phyloP scores from a whole-genome alignment of 2,329 filamentous ascomycete species.

The Diaporthe citrichinensis region DNA sequence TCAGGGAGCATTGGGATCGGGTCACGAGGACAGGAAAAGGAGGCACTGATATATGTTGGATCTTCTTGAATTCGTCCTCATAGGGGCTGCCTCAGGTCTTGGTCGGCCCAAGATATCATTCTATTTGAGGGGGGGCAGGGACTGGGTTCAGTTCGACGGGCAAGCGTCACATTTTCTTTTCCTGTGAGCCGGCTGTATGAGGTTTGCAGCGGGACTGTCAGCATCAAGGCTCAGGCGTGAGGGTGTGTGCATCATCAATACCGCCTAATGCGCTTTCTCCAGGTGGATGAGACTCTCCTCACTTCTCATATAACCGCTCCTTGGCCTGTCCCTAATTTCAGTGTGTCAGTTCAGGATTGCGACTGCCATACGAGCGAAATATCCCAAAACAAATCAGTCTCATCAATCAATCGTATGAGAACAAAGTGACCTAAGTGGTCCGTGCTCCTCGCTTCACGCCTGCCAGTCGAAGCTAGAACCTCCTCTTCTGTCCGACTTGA shows the following conservation, averaged over 20 bases:
- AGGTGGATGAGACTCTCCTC: too few species aligned
- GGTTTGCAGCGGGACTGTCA: too few species aligned
- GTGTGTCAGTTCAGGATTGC: neutral
- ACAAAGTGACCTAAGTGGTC: constrained; percentile 22
- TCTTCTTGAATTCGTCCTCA: neutral
- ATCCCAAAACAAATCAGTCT: neutral
- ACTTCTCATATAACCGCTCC: neutral
- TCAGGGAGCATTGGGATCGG: constrained; percentile 36
- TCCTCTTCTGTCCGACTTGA: neutral
- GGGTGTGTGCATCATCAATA: neutral
- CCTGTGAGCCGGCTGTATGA: neutral
- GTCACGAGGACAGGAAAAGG: neutral
- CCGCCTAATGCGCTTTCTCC: neutral
- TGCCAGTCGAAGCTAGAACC: constrained; percentile 5
- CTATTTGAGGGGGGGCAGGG: neutral
- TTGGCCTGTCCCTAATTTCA: neutral
- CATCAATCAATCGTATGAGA: constrained; percentile 9
- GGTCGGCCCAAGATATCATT: neutral
- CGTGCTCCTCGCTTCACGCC: constrained; percentile 34
- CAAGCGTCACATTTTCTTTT: neutral
- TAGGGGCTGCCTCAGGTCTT: neutral
- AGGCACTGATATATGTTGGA: neutral
- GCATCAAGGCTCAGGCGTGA: neutral
- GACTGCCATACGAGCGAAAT: neutral
- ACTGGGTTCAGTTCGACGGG: neutral